Conservation (phyloP, 148 eudicot genomes). For the Chenopodium formosanum region DNA sequence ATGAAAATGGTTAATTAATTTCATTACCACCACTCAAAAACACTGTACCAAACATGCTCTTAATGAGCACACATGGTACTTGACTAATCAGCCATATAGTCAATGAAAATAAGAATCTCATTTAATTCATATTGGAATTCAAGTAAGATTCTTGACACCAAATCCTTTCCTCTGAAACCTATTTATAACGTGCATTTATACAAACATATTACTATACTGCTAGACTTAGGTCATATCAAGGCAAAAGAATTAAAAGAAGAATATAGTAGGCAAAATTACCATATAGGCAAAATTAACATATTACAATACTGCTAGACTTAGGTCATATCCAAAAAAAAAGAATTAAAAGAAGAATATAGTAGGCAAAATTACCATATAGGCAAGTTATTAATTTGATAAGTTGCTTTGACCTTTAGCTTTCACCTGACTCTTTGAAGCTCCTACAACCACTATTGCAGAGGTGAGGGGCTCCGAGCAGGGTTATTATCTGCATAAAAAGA, state of each 20-base stretch:
- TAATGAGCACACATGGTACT: not conserved
- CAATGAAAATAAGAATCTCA: not conserved
- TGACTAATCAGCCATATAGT: not conserved
- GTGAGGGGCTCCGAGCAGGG: conserved; percentile 26
- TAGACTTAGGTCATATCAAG: not conserved
- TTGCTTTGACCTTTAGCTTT: conserved; percentile 9
- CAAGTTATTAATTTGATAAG: not conserved
- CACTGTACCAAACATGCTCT: too few species aligned
- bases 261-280: conserved; percentile 21
- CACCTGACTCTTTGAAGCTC: conserved; percentile 27
- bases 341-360: not conserved
- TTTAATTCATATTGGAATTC: not conserved
- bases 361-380: conserved; percentile 27
- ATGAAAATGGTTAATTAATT: too few species aligned
- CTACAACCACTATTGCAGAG: conserved; percentile 24
- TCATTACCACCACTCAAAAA: too few species aligned
- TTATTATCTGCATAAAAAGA: conserved; percentile 23
- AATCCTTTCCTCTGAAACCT: not conserved
- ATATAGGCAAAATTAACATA: conserved; percentile 1
- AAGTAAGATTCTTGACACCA: too few species aligned
- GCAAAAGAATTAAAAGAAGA: not conserved
- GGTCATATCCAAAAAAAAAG: not conserved
- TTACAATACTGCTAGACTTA: not conserved
- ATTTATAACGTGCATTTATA: not conserved
- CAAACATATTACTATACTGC: not conserved